Evolutionary conservation across 2,329 filamentous ascomycete species (phyloP), one percentile per base, ranked within the genome.

Genomic region (Alternaria ventricosa): DNA sequence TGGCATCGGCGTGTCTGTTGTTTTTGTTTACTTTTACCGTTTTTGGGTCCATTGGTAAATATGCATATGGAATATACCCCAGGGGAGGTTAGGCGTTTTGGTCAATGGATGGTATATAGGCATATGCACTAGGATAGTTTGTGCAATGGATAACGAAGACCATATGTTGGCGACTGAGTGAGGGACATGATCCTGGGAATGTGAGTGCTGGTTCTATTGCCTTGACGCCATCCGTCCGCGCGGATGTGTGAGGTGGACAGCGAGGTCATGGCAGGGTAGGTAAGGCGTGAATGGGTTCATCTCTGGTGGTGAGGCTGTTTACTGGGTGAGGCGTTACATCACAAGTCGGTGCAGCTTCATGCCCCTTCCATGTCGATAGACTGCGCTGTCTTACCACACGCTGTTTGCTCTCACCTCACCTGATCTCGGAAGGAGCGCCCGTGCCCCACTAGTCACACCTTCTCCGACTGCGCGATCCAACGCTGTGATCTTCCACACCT

Each of bases 1-100:
- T 23, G 20, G 44, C 43, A 41, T 57, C 13, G 7, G 23, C 22
- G 9, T 41, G 49, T 36, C 22, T 25, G 49, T 53, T 53, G 30
- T 41, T 33, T 20, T 45, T 22, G 43, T 22, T 45, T 45, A 20
- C 12, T 41, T 6, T 23, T 36, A 36, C 30, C 9, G 49, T 22
- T 4, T 22, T 53, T 41, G 13, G 13, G 49, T 41, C 28, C 30
- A 23, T 57, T 50, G 55, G 55, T 57, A 25, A 27, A 41, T 20
- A 41, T 28, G 55, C 45, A 57, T 36, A 41, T 25, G 44, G 45
- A 33, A 57, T 57, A 57, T 57, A 57, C 55, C 55, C 55, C 55
- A 23, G 36, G 44, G 55, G 28, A 36, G 28, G 49, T 53, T 53
- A 2, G 41, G 36, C 18, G 53, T 25, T 22, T 28, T 28, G 36